A percentile compares a stretch with the other conserved stretches of the same genome.
phyloP scores from a whole-genome alignment of 2,329 filamentous ascomycete genomes.

The Parastagonospora avenae region DNA sequence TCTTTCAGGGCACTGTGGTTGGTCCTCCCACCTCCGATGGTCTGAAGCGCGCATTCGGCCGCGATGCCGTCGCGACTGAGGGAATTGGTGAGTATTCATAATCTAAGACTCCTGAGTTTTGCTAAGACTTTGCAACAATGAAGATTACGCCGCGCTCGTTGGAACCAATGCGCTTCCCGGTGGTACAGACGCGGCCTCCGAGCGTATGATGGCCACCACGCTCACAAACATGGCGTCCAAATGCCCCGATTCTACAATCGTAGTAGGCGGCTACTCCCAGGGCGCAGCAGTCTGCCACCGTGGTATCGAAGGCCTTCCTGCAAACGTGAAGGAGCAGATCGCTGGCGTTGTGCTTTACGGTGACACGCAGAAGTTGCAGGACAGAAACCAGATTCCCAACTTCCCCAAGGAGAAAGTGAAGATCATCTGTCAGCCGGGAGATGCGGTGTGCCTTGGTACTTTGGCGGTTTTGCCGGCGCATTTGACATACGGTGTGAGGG shows the following conservation, averaged over 20 bases:
- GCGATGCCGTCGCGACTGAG: conserved; percentile 36
- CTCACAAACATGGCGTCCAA: conserved; percentile 32
- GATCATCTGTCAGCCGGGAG: conserved; percentile 57
- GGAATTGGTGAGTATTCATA: conserved; percentile 22
- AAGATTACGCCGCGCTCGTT: conserved; percentile 33
- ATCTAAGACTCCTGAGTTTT: not conserved
- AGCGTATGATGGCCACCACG: conserved; percentile 26
- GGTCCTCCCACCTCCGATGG: conserved; percentile 40
- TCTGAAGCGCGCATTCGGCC: conserved; percentile 34
- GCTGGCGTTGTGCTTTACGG: conserved; percentile 52
- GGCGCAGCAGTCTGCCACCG: conserved; percentile 44
- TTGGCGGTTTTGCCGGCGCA: conserved; percentile 39
- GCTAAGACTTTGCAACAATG: too few species aligned
- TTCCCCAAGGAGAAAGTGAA: conserved; percentile 52
- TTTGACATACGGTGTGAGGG: conserved; percentile 36
- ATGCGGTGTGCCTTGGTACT: conserved; percentile 58
- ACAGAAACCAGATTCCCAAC: conserved; percentile 47
- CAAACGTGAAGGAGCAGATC: conserved; percentile 38
- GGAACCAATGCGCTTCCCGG: conserved; percentile 36
- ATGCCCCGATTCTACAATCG: conserved; percentile 42
- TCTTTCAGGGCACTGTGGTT: conserved; percentile 41
- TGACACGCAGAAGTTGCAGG: conserved; percentile 51
- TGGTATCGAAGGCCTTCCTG: conserved; percentile 35
- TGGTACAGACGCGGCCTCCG: conserved; percentile 30
- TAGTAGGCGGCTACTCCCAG: conserved; percentile 40